Percentiles rank a stretch among this genome's conserved stretches.
phyloP scores from a whole-genome alignment of 345 rosid species.

The Salix dunnii region DNA sequence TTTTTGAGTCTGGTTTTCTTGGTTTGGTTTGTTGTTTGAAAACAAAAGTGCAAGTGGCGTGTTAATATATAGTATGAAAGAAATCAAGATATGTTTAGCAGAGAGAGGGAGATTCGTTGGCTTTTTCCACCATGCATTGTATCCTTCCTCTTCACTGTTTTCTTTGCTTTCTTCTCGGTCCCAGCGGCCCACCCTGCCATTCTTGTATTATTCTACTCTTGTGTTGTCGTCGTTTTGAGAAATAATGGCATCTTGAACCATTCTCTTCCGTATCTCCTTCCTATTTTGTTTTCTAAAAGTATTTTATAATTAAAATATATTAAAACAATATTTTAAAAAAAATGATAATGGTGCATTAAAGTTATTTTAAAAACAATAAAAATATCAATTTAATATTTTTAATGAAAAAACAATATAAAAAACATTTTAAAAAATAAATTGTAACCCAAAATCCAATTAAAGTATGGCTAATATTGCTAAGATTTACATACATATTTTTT shows the following conservation, averaged over 20 bases:
- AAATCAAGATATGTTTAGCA: not conserved
- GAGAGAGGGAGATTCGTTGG: constrained; percentile 28
- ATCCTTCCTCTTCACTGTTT: constrained; percentile 29
- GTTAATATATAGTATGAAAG: not conserved
- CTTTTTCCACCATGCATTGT: constrained; percentile 42
- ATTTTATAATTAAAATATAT: too few species aligned
- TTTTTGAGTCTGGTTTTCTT: not conserved
- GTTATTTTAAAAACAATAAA: too few species aligned
- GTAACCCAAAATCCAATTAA: too few species aligned
- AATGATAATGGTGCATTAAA: too few species aligned
- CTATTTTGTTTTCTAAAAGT: too few species aligned
- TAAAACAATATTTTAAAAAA: too few species aligned
- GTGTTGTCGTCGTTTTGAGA: not conserved
- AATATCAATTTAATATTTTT: too few species aligned
- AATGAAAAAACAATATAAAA: too few species aligned
- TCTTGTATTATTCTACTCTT: not conserved
- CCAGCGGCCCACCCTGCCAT: constrained; percentile 11
- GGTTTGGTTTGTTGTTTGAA: not conserved
- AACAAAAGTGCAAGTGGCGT: not conserved
- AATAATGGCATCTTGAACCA: not conserved
- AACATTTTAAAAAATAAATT: too few species aligned
- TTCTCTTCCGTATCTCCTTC: not conserved
- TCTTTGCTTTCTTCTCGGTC: constrained; percentile 10
- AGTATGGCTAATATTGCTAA: too few species aligned
- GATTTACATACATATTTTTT: too few species aligned